Evolutionary conservation across 2,329 filamentous ascomycete genomes (phyloP).

Genomic region (Neopestalotiopsis rosae): DNA sequence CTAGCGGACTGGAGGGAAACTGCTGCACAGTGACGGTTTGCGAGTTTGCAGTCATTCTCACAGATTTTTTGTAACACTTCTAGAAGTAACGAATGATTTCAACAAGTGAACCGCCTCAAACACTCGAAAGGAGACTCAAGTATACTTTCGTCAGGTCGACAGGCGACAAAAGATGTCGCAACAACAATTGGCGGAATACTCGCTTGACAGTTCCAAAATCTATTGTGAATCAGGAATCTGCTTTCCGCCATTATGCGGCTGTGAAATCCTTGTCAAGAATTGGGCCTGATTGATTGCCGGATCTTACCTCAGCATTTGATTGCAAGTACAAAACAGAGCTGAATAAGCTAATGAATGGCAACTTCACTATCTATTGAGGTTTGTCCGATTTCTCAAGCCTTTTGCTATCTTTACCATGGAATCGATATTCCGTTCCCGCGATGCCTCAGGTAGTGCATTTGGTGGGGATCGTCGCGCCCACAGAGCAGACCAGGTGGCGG

Average conservation of each 20-base stretch:
- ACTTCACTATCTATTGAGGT: too few species aligned
- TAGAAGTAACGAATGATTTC: neutral
- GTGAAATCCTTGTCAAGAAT: neutral
- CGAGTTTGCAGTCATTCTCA: neutral
- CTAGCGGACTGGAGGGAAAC: neutral
- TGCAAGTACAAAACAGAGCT: too few species aligned
- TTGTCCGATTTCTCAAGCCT: too few species aligned
- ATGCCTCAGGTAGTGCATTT: too few species aligned
- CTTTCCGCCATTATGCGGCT: neutral
- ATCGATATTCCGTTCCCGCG: too few species aligned
- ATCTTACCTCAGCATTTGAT: too few species aligned
- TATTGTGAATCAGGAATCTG: neutral
- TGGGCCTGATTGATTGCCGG: too few species aligned
- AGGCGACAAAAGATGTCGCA: neutral
- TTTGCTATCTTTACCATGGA: too few species aligned
- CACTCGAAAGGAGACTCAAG: neutral
- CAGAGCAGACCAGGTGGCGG: neutral
- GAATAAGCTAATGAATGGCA: too few species aligned
- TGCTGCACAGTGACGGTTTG: neutral
- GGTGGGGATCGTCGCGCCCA: too few species aligned
- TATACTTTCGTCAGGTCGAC: neutral
- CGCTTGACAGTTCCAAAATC: neutral
- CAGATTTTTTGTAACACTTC: neutral
- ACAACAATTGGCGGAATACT: neutral
- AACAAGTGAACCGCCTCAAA: neutral